These are phyloP conservation scores for Trichaptum fuscoviolaceum DNA, from an alignment of 768 basidiomycete genomes.

Conservation along the genomic window DNA sequence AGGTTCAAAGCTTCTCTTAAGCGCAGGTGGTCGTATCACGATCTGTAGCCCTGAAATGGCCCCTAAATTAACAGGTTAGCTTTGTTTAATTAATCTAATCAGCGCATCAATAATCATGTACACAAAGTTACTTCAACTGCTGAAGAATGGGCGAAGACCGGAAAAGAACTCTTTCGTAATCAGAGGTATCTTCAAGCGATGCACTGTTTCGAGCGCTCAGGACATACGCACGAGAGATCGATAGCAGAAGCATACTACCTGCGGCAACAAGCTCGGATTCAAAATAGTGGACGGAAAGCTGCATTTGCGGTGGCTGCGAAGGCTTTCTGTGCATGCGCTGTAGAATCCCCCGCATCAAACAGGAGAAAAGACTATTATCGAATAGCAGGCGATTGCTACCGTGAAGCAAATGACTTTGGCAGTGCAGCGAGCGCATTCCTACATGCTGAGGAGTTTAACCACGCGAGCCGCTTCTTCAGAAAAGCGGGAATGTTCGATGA, in stretches of 20 bases:
- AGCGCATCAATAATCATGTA: not conserved
- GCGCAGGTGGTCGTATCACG: constrained; percentile 37
- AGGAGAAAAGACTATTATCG: constrained; percentile 32
- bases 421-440: constrained; percentile 43
- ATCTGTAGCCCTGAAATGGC: constrained; percentile 39
- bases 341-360: constrained; percentile 22
- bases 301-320: constrained; percentile 44
- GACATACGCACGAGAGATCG: constrained; percentile 33
- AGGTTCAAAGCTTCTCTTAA: constrained; percentile 45
- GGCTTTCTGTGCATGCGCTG: constrained; percentile 42
- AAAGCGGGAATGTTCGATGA: constrained; percentile 47
- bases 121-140: constrained; percentile 38
- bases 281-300: constrained; percentile 18
- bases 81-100: constrained; percentile 3
- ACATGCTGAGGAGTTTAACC: constrained; percentile 36
- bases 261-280: constrained; percentile 42
- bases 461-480: constrained; percentile 44
- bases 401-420: constrained; percentile 31
- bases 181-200: constrained; percentile 48
- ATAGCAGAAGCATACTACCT: constrained; percentile 51
- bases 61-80: constrained; percentile 2
- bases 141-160: constrained; percentile 41
- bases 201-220: constrained; percentile 49
- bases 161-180: constrained; percentile 33
- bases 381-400: constrained; percentile 43